phyloP scores from a whole-genome alignment of 805 yeast species.

The Saccharomycopsis sp. region DNA sequence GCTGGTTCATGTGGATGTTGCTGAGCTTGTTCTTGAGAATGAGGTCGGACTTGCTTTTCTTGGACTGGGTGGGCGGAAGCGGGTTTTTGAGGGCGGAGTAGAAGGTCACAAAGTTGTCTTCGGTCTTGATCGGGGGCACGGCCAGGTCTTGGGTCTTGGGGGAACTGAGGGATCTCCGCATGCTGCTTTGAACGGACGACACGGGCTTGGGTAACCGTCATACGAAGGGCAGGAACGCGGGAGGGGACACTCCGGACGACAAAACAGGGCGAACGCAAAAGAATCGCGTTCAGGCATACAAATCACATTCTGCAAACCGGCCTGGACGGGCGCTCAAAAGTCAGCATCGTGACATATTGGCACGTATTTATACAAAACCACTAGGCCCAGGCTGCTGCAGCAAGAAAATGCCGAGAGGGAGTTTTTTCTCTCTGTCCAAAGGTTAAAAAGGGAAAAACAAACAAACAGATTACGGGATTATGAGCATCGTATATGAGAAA shows the following conservation, averaged over 20 bases:
- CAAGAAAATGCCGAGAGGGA: too few relatives aligned
- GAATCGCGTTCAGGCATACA: too few relatives aligned
- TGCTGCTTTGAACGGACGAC: not conserved
- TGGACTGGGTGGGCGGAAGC: constrained; percentile 32
- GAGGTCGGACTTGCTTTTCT: constrained; percentile 10
- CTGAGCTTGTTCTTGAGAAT: not conserved
- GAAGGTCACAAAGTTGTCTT: constrained; percentile 25
- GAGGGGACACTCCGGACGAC: too few relatives aligned
- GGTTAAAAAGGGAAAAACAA: not conserved
- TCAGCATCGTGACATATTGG: not conserved
- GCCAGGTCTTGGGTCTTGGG: too few relatives aligned
- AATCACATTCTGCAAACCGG: too few relatives aligned
- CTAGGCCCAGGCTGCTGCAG: not conserved
- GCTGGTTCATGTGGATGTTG: not conserved
- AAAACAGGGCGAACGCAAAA: too few relatives aligned
- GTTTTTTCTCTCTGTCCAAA: not conserved
- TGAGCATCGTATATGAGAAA: not conserved
- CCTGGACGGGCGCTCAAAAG: not conserved
- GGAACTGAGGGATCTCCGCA: not conserved
- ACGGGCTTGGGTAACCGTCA: not conserved
- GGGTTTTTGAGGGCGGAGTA: constrained; percentile 32
- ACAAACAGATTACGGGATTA: not conserved
- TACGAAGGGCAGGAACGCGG: too few relatives aligned
- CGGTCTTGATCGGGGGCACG: constrained; percentile 9
- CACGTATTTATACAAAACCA: not conserved